phyloP scores from a whole-genome alignment of 176 grass and related monocot species.

The Bromus sterilis region DNA sequence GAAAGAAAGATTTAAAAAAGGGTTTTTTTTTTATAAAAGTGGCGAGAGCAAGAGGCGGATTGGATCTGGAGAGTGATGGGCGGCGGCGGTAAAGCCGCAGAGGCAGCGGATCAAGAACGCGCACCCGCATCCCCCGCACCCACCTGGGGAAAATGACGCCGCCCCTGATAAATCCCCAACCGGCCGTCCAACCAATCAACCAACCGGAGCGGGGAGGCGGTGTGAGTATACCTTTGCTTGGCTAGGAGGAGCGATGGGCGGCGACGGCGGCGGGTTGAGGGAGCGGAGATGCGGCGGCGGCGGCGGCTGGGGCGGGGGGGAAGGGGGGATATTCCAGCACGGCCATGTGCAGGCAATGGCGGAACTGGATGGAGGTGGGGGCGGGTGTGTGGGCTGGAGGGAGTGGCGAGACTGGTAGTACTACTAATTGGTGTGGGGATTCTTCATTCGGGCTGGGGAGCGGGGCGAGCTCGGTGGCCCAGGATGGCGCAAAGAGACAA shows the following conservation, averaged over 20 bases:
- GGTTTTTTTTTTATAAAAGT: not conserved
- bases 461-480: too few relatives aligned
- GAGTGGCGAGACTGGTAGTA: not conserved
- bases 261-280: not conserved
- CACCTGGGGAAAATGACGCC: conserved; percentile 46
- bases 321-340: not conserved
- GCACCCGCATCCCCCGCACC: not conserved
- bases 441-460: not conserved
- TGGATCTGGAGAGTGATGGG: conserved; percentile 53
- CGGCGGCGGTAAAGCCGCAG: conserved; percentile 1
- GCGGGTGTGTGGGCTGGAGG: not conserved
- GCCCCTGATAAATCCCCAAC: not conserved
- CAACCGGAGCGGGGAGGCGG: not conserved
- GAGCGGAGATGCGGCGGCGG: not conserved
- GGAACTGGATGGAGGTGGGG: conserved; percentile 1
- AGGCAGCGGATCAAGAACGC: conserved; percentile 31
- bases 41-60: not conserved
- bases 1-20: not conserved
- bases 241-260: not conserved
- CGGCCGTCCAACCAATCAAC: not conserved
- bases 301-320: not conserved
- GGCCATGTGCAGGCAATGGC: conserved; percentile 15
- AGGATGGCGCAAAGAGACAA: conserved; percentile 13
- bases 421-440: conserved; percentile 15
- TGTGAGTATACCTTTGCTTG: conserved; percentile 27